These are phyloP conservation scores for Monosporascus sp. DNA, from an alignment of 2,329 filamentous ascomycete genomes.

Conservation along the genomic window DNA sequence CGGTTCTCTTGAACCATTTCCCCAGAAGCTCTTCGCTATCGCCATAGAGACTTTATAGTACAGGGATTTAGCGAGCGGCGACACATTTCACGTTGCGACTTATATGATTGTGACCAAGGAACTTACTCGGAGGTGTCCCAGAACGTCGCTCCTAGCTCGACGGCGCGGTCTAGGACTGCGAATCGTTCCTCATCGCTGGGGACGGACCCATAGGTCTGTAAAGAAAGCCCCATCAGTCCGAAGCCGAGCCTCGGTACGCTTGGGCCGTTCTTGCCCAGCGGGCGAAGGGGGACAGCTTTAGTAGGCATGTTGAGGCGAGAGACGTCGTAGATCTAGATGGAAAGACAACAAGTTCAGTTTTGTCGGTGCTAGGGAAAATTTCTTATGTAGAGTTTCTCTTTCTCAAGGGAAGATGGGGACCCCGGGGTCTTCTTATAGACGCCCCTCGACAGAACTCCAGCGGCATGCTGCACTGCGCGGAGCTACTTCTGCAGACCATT, in stretches of 20 bases:
- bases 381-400: too few species aligned
- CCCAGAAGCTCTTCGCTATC: conserved; percentile 43
- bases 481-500: too few species aligned
- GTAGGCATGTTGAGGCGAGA: conserved; percentile 6
- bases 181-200: conserved; percentile 36
- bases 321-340: background rate
- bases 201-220: conserved; percentile 5
- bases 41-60: conserved; percentile 29
- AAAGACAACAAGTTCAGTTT: too few species aligned
- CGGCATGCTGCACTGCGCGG: too few species aligned
- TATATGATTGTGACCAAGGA: background rate
- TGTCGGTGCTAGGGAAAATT: too few species aligned
- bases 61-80: conserved; percentile 1
- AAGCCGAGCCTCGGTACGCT: conserved; percentile 15
- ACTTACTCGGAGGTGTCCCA: conserved; percentile 37
- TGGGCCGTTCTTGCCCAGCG: conserved; percentile 17
- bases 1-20: conserved; percentile 41
- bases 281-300: conserved; percentile 9
- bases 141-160: conserved; percentile 35
- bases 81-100: background rate
- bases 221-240: conserved; percentile 17
- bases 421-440: too few species aligned
- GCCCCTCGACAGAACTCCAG: too few species aligned
- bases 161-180: conserved; percentile 38
- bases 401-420: too few species aligned